Conservation (phyloP, 2,329 filamentous ascomycete species). For the Alternaria incomplexa region DNA sequence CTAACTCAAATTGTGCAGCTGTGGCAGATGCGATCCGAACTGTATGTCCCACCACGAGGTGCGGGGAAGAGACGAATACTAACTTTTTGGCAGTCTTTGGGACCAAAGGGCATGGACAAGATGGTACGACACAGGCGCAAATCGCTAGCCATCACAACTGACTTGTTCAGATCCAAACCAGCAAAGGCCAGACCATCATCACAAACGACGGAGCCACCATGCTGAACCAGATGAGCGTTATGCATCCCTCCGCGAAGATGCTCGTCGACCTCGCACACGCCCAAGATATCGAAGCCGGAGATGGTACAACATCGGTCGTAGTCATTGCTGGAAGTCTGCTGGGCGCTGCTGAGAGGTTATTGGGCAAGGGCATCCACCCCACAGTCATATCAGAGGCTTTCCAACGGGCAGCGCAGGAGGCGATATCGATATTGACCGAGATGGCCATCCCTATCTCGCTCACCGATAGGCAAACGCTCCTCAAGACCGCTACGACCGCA, state of each 20-base stretch:
- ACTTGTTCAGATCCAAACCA: slow-evolving; percentile 74
- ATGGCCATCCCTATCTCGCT: slow-evolving; percentile 96
- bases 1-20: slow-evolving; percentile 60
- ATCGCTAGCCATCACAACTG: slow-evolving; percentile 2
- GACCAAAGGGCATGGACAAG: slow-evolving; percentile 98
- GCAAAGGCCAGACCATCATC: slow-evolving; percentile 97
- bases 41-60: slow-evolving; percentile 50
- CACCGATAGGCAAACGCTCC: slow-evolving; percentile 83
- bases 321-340: slow-evolving; percentile 96
- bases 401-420: slow-evolving; percentile 88
- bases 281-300: slow-evolving; percentile 97
- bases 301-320: slow-evolving; percentile 97
- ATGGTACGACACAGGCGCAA: slow-evolving; percentile 63
- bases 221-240: slow-evolving; percentile 98
- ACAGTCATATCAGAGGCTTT: slow-evolving; percentile 98
- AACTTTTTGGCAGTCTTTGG: slow-evolving; percentile 68
- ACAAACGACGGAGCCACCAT: slow-evolving; percentile 99
- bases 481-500: slow-evolving; percentile 96
- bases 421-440: slow-evolving; percentile 87
- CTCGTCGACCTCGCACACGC: slow-evolving; percentile 95
- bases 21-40: slow-evolving; percentile 98
- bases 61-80: slow-evolving; percentile 31
- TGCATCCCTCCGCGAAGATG: slow-evolving; percentile 99
- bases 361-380: slow-evolving; percentile 90
- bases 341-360: slow-evolving; percentile 87